phyloP scores from a whole-genome alignment of 2,329 filamentous ascomycete genomes.

The Clarireedia sp. region DNA sequence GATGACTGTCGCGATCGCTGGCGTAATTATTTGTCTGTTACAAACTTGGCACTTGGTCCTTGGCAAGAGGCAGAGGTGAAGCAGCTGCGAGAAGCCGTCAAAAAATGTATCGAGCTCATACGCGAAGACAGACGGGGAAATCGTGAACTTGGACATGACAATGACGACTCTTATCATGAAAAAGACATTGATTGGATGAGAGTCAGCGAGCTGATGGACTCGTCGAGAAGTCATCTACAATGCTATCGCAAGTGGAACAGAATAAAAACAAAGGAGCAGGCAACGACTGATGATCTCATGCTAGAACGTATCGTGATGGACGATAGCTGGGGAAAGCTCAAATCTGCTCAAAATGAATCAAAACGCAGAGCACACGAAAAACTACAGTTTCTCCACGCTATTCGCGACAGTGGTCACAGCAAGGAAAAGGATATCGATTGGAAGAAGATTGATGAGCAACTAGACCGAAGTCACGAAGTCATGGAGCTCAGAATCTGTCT shows the following conservation, averaged over 20 bases:
- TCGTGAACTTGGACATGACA: slow-evolving; percentile 19
- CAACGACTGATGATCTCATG: slow-evolving; percentile 15
- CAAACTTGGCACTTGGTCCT: slow-evolving; percentile 40
- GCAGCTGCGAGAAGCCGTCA: slow-evolving; percentile 36
- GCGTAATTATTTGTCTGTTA: slow-evolving; percentile 57
- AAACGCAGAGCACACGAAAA: slow-evolving; percentile 39
- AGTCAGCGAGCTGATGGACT: slow-evolving; percentile 54
- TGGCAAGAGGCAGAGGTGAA: slow-evolving; percentile 57
- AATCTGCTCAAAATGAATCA: slow-evolving; percentile 36
- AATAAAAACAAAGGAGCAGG: slow-evolving; percentile 30
- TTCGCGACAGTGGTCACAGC: slow-evolving; percentile 35
- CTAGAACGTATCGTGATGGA: slow-evolving; percentile 20
- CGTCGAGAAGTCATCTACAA: slow-evolving; percentile 56
- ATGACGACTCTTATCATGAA: slow-evolving; percentile 33
- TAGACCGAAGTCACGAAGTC: slow-evolving; percentile 32
- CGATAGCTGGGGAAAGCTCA: slow-evolving; percentile 35
- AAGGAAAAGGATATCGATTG: slow-evolving; percentile 44
- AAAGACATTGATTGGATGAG: slow-evolving; percentile 56
- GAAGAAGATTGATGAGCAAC: slow-evolving; percentile 36
- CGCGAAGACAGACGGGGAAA: slow-evolving; percentile 29
- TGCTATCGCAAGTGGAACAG: slow-evolving; percentile 61
- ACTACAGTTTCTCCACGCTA: slow-evolving; percentile 36
- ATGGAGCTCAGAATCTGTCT: slow-evolving; percentile 26
- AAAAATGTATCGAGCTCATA: slow-evolving; percentile 43
- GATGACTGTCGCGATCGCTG: slow-evolving; percentile 64